A percentile compares a stretch with the other conserved stretches of the same genome.
Conservation (phyloP, 306 rosid species). For the Vachellia collinsii region DNA sequence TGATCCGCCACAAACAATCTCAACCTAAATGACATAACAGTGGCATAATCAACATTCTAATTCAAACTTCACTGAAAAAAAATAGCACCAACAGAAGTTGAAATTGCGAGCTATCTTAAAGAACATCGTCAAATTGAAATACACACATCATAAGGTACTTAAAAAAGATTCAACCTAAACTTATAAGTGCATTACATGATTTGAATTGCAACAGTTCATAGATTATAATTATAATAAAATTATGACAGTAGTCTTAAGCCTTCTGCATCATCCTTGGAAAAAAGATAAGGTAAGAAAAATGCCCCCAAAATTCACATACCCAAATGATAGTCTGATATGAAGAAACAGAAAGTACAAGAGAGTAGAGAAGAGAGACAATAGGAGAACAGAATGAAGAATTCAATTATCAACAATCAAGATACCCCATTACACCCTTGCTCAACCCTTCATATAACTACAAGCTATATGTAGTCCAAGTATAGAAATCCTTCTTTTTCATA, state of each 20-base stretch:
- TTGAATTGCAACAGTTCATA: not conserved
- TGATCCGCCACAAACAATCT: constrained; percentile 88
- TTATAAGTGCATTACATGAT: not conserved
- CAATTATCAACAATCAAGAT: too few species aligned
- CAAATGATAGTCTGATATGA: constrained; percentile 4
- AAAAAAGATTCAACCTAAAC: constrained; percentile 15
- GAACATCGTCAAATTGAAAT: constrained; percentile 27
- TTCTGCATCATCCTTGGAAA: not conserved
- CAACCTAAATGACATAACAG: constrained; percentile 51
- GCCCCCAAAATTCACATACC: not conserved
- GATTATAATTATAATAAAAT: constrained; percentile 17
- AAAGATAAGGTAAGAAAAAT: not conserved
- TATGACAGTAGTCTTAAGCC: constrained; percentile 11
- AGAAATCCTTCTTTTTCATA: constrained; percentile 9
- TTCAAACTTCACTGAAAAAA: constrained; percentile 21
- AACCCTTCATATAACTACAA: too few species aligned
- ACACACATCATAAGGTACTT: constrained; percentile 14
- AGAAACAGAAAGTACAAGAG: too few species aligned
- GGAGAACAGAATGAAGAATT: too few species aligned
- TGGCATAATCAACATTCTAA: constrained; percentile 21
- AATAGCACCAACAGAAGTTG: not conserved
- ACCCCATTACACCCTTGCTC: too few species aligned
- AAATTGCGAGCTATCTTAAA: constrained; percentile 25
- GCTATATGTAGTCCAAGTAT: not conserved
- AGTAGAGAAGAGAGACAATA: too few species aligned